Evolutionary conservation across 768 basidiomycete genomes (phyloP).

Genomic region (Xerocomus brunneocitrinus): DNA sequence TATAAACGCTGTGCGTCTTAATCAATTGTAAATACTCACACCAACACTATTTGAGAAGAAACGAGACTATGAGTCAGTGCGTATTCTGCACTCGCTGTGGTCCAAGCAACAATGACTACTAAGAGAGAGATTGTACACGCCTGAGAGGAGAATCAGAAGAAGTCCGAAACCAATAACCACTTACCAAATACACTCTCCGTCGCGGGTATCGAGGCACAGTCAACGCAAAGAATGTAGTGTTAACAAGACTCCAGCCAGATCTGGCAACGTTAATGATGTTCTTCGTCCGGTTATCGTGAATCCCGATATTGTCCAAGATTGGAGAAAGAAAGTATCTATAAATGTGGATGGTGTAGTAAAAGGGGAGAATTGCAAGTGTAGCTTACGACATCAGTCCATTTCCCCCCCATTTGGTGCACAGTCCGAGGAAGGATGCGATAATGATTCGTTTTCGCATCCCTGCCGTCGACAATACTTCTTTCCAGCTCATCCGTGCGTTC

Average conservation of each 20-base stretch:
- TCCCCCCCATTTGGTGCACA: neutral
- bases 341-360: too few species aligned
- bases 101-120: neutral
- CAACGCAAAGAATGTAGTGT: neutral
- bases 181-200: neutral
- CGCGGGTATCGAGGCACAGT: neutral
- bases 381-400: neutral
- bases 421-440: neutral
- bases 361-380: too few species aligned
- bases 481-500: neutral
- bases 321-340: neutral
- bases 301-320: neutral
- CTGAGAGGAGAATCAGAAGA: neutral
- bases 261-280: neutral
- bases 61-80: neutral
- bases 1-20: too few species aligned
- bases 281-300: neutral
- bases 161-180: neutral
- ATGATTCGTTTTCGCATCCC: neutral
- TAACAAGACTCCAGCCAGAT: neutral
- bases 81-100: neutral
- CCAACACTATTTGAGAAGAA: neutral
- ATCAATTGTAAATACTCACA: neutral
- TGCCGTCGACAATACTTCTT: neutral
- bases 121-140: neutral